A percentile compares a stretch with the other conserved stretches of the same genome.
These are phyloP conservation scores for Fusarium scirpi DNA, from an alignment of 2,329 filamentous ascomycete species.

Conservation along the genomic window DNA sequence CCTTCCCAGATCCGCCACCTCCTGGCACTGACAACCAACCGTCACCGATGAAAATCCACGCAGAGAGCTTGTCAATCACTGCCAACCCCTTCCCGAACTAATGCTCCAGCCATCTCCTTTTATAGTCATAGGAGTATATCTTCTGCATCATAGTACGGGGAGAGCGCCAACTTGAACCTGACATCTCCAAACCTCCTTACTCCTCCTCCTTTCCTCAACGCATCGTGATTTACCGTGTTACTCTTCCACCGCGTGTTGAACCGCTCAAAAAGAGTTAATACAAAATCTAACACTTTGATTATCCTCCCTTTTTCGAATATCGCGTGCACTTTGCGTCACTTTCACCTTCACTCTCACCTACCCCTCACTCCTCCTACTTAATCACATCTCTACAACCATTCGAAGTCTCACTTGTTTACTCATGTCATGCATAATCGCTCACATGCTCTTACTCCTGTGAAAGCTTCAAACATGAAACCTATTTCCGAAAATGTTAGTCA, in stretches of 20 bases:
- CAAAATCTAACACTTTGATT: not conserved
- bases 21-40: conserved; percentile 23
- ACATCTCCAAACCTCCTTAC: not conserved
- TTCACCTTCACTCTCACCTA: not conserved
- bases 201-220: conserved; percentile 1
- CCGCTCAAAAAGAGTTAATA: conserved; percentile 1
- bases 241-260: conserved; percentile 9
- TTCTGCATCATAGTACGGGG: not conserved
- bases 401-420: not conserved
- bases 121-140: not conserved
- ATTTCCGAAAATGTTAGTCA: conserved; percentile 21
- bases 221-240: conserved; percentile 12
- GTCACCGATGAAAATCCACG: not conserved
- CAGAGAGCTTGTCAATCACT: not conserved
- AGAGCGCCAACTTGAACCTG: not conserved
- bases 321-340: not conserved
- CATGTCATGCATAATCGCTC: not conserved
- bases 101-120: conserved; percentile 14
- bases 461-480: conserved; percentile 28
- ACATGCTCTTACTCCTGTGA: not conserved
- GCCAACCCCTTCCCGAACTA: not conserved
- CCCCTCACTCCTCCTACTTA: not conserved
- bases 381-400: not conserved
- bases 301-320: not conserved
- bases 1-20: not conserved